Evolutionary conservation across 2,329 filamentous ascomycete species (phyloP).

Genomic region (Metarhizium robertsii): DNA sequence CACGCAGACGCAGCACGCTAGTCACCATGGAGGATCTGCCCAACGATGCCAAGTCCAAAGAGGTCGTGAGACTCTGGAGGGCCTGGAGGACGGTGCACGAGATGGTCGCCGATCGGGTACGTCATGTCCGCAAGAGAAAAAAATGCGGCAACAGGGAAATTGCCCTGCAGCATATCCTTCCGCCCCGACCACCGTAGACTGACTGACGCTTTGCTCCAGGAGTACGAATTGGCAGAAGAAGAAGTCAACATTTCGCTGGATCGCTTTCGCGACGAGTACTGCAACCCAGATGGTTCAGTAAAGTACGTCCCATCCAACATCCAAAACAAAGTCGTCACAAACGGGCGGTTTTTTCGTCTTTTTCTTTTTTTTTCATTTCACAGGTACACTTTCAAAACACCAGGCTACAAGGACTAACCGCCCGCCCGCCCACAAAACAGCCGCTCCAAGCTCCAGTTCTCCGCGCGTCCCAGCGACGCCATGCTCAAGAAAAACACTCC

Average conservation of each 20-base stretch:
- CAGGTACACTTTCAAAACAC: background rate
- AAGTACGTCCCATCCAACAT: constrained; percentile 47
- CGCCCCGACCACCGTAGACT: background rate
- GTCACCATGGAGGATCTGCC: constrained; percentile 33
- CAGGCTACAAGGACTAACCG: background rate
- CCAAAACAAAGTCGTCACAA: too few relatives aligned
- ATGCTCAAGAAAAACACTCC: constrained; percentile 83
- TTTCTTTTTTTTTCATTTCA: too few relatives aligned
- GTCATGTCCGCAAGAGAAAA: background rate
- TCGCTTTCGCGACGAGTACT: constrained; percentile 67
- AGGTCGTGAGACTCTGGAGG: constrained; percentile 71
- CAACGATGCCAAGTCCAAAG: constrained; percentile 41
- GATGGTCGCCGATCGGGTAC: constrained; percentile 85
- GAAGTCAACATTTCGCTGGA: constrained; percentile 81
- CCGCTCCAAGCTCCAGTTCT: constrained; percentile 77
- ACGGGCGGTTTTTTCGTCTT: too few relatives aligned
- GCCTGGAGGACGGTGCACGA: constrained; percentile 89
- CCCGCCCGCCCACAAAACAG: constrained; percentile 33
- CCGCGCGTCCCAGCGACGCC: constrained; percentile 68
- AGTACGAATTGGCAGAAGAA: constrained; percentile 84
- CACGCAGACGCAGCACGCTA: background rate
- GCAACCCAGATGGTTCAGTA: constrained; percentile 61
- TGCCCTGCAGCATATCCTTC: constrained; percentile 17
- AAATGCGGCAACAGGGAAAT: background rate
- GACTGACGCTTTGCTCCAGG: constrained; percentile 39